phyloP scores from a whole-genome alignment of 2,329 filamentous ascomycete genomes.

The Aspergillus latus region DNA sequence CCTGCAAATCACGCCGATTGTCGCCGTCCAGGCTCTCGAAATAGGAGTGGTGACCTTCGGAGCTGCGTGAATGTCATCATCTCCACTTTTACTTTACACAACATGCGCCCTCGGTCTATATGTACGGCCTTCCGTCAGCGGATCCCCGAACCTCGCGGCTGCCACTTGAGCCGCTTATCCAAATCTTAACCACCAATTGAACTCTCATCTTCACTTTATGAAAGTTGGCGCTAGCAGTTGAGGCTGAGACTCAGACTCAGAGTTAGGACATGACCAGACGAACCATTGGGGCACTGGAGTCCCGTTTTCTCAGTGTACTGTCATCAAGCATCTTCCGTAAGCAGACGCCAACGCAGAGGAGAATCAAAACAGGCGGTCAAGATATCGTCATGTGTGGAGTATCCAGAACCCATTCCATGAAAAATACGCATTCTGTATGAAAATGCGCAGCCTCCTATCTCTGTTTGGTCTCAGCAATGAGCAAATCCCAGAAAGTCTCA shows the following conservation, averaged over 20 bases:
- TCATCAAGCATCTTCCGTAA: background rate
- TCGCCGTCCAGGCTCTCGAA: background rate
- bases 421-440: background rate
- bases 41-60: background rate
- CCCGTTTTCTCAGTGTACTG: background rate
- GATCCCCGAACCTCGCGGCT: background rate
- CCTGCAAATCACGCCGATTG: background rate
- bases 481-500: background rate
- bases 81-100: too few species aligned
- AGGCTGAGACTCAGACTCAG: background rate
- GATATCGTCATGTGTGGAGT: background rate
- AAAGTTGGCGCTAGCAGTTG: background rate
- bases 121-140: too few species aligned
- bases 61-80: background rate
- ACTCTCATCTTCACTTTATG: background rate
- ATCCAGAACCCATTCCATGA: background rate
- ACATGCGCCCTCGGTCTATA: too few species aligned
- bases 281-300: background rate
- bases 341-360: background rate
- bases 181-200: background rate
- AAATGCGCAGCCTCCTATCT: too few species aligned
- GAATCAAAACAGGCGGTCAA: background rate
- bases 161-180: background rate
- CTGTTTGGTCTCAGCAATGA: too few species aligned
- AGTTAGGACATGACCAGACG: background rate